These are phyloP conservation scores for Pugionium dolabratum DNA, from an alignment of 345 rosid species.

Conservation along the genomic window DNA sequence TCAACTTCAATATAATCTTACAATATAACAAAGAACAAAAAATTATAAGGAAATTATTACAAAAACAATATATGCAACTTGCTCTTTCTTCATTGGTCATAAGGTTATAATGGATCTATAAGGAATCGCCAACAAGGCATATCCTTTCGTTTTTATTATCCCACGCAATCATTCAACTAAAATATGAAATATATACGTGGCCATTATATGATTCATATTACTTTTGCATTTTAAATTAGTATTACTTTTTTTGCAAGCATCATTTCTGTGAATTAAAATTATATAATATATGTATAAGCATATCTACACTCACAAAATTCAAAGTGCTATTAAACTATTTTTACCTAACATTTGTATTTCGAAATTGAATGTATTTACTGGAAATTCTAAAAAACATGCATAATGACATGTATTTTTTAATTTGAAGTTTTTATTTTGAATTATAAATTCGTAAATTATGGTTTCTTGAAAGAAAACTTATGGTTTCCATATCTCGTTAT, in stretches of 20 bases:
- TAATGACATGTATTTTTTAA: too few species aligned
- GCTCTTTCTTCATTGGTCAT: slow-evolving; percentile 18
- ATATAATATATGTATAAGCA: not conserved
- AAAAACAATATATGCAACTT: too few species aligned
- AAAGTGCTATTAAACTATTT: not conserved
- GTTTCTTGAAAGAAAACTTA: too few species aligned
- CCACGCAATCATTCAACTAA: slow-evolving; percentile 41
- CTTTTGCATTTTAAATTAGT: not conserved
- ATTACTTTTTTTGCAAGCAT: not conserved
- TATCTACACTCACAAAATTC: not conserved
- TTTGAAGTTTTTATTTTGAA: too few species aligned
- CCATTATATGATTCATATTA: slow-evolving; percentile 29
- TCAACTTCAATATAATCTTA: too few species aligned
- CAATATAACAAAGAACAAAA: too few species aligned
- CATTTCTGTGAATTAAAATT: slow-evolving; percentile 6
- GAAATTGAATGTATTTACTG: too few species aligned
- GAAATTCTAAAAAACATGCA: too few species aligned
- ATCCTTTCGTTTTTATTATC: slow-evolving; percentile 30
- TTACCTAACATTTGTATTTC: not conserved
- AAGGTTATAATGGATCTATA: slow-evolving; percentile 32
- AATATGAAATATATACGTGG: slow-evolving; percentile 33
- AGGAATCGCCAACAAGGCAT: slow-evolving; percentile 48
- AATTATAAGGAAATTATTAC: slow-evolving; percentile 2
- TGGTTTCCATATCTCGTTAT: too few species aligned
- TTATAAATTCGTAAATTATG: not conserved